Evolutionary conservation across 1,139 yeast genomes (phyloP).

Genomic region (Debaryomyces fabryi): DNA sequence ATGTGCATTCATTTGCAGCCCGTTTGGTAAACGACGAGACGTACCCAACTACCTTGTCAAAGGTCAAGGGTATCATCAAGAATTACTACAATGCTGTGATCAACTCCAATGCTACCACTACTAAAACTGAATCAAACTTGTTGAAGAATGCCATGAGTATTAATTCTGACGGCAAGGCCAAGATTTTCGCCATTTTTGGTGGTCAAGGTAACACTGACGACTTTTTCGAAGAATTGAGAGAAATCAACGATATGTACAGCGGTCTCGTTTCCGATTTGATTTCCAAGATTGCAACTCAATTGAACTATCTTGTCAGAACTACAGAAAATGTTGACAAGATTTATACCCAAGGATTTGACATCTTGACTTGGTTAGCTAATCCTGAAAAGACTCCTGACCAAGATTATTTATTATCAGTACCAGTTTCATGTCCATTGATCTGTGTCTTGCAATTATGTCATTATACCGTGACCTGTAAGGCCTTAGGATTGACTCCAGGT

Average conservation of each 20-base stretch:
- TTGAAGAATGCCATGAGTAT: slow-evolving; percentile 45
- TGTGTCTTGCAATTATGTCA: slow-evolving; percentile 95
- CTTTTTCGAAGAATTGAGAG: slow-evolving; percentile 94
- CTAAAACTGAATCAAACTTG: slow-evolving; percentile 49
- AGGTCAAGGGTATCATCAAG: slow-evolving; percentile 73
- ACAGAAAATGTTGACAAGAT: slow-evolving; percentile 82
- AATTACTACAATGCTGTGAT: slow-evolving; percentile 70
- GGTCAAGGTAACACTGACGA: slow-evolving; percentile 99
- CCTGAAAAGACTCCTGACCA: slow-evolving; percentile 88
- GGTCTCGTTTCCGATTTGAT: slow-evolving; percentile 76
- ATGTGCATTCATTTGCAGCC: slow-evolving; percentile 89
- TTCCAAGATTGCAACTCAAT: slow-evolving; percentile 65
- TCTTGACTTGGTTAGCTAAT: slow-evolving; percentile 80
- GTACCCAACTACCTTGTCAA: slow-evolving; percentile 66
- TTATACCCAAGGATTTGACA: slow-evolving; percentile 91
- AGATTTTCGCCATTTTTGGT: slow-evolving; percentile 85
- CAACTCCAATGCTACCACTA: slow-evolving; percentile 39
- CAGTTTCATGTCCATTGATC: slow-evolving; percentile 93
- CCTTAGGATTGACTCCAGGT: slow-evolving; percentile 89
- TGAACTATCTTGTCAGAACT: slow-evolving; percentile 68
- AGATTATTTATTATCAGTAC: slow-evolving; percentile 87
- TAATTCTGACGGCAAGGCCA: slow-evolving; percentile 43
- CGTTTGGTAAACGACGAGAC: slow-evolving; percentile 55
- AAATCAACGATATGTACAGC: slow-evolving; percentile 73
- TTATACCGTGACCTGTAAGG: slow-evolving; percentile 83